Evolutionary conservation across 2,329 filamentous ascomycete species (phyloP).

Genomic region (Davidsoniella virescens): DNA sequence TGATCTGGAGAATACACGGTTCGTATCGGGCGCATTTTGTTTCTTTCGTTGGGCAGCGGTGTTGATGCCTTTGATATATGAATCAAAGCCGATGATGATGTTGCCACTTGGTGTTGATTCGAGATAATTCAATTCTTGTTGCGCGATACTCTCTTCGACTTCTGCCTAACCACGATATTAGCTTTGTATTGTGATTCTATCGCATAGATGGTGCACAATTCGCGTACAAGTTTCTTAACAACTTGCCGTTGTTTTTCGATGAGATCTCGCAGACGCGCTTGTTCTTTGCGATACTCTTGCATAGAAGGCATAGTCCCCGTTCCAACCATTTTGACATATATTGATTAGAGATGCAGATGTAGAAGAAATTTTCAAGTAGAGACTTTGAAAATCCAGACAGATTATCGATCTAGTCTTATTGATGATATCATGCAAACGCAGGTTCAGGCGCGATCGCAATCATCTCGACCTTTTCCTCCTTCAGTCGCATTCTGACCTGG

Average conservation of each 20-base stretch:
- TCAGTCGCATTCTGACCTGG: too few relatives aligned
- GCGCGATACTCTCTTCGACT: constrained; percentile 65
- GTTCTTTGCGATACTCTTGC: constrained; percentile 35
- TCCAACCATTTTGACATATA: constrained; percentile 8
- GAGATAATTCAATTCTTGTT: constrained; percentile 74
- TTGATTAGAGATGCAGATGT: too few relatives aligned
- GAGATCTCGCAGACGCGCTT: constrained; percentile 30
- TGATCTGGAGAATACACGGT: constrained; percentile 55
- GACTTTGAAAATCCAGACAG: too few relatives aligned
- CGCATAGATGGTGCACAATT: not conserved
- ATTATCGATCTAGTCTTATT: not conserved
- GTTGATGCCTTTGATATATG: constrained; percentile 80
- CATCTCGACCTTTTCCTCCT: too few relatives aligned
- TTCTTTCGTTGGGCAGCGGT: constrained; percentile 49
- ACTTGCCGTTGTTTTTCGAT: constrained; percentile 27
- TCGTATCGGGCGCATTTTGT: constrained; percentile 48
- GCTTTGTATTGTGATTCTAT: not conserved
- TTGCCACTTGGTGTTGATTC: constrained; percentile 82
- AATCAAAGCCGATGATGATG: constrained; percentile 95
- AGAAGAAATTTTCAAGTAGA: too few relatives aligned
- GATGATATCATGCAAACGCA: too few relatives aligned
- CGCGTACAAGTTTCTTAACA: constrained; percentile 23
- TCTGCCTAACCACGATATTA: constrained; percentile 19
- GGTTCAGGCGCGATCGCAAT: too few relatives aligned
- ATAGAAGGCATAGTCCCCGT: constrained; percentile 21